A percentile compares a stretch with the other conserved stretches of the same genome.
Conservation (phyloP, 345 rosid species). For the Populus tremula region DNA sequence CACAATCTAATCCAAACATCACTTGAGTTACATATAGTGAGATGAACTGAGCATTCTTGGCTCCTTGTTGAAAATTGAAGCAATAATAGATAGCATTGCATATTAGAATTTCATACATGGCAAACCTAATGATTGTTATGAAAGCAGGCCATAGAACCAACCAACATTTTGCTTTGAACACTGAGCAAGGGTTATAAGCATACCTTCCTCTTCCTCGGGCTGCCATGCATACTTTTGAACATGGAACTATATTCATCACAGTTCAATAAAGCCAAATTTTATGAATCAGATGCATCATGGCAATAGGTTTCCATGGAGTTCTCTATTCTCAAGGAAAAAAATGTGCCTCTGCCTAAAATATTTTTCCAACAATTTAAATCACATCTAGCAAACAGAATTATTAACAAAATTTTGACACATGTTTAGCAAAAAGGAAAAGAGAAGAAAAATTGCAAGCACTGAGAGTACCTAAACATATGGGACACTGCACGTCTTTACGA, state of each 20-base stretch:
- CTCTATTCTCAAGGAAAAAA: background rate
- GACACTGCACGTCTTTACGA: constrained; percentile 83
- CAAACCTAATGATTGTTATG: background rate
- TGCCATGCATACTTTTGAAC: background rate
- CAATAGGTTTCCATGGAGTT: background rate
- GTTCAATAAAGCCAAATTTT: background rate
- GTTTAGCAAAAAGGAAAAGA: background rate
- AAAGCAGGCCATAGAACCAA: background rate
- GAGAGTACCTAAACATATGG: constrained; percentile 82
- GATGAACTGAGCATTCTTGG: background rate
- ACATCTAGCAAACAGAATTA: background rate
- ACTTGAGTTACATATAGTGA: background rate
- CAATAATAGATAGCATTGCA: background rate
- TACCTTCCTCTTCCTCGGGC: background rate
- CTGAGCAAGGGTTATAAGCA: background rate
- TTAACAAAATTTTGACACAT: background rate
- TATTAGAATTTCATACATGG: background rate
- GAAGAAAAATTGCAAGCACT: constrained; percentile 12
- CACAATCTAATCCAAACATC: background rate
- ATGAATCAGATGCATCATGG: background rate
- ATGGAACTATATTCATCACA: background rate
- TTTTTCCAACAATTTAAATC: background rate
- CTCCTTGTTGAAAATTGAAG: background rate
- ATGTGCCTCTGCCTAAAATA: background rate
- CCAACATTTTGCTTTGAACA: background rate